Evolutionary conservation across 23 red algal genomes (phyloP), one percentile per base, ranked within the genome.

Genomic region (Cyanidium caldarium): DNA sequence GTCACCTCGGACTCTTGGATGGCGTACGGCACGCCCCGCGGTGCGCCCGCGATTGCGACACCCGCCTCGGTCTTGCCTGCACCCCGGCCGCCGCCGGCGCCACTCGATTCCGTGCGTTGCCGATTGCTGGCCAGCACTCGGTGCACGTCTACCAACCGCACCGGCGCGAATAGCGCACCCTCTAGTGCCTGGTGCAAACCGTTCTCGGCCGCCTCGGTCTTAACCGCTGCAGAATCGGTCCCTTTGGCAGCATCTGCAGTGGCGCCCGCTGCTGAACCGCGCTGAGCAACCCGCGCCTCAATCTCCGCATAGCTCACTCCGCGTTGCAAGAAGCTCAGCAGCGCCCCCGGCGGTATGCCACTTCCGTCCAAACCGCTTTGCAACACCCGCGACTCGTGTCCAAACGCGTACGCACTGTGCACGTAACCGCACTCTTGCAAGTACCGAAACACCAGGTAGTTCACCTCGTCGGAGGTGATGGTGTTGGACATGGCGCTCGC

Each of bases 361-460:
- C 79, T 83, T 37, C 83, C 86, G 58, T 98, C 92, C 17, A 98
- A 81, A 51, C 72, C 87, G 1, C 45, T 81, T 65, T 85, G 72
- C 29, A 77, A 58, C 35, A 98, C 77, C 70, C 80, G 80, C 38
- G 73, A 75, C 72, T 98, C 92, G 38, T 98, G 83, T 35, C 92
- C 92, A 67, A 98, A 98, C 0, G 83, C 42, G 66, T 88, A 98
- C 2, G 92, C 92, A 10, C 70, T 56, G 68, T 98, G 92, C 0
- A 85, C 69, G 77, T 98, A 98, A 86, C 89, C 92, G 19, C 78
- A 81, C 70, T 98, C 92, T 39, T 88, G 84, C 16, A 98, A 68
- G 73, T 98, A 98, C 35, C 92, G 92, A 35, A 88, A 98, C 41
- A 98, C 78, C 13, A 98, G 80, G 57, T 88, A 98, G 72, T 98